phyloP scores from a whole-genome alignment of 768 basidiomycete genomes.

The Podaxis pistillaris region DNA sequence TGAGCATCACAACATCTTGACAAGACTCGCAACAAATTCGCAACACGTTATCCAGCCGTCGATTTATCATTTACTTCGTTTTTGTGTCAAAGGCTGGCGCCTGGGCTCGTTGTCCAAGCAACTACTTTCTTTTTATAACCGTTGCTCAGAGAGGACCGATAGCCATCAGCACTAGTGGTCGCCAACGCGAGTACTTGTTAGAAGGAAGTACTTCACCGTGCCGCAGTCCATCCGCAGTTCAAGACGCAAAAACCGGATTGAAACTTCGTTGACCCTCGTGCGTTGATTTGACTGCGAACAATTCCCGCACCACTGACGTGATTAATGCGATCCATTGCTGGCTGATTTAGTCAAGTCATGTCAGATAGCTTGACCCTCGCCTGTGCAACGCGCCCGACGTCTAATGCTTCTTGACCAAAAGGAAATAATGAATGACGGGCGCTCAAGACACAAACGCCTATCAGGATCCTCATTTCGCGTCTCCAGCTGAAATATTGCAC shows the following conservation, averaged over 20 bases:
- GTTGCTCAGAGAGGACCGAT: no score
- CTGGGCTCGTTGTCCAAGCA: no score
- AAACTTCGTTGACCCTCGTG: not conserved
- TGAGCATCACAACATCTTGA: not conserved
- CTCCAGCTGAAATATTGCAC: not conserved
- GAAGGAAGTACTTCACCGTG: not conserved
- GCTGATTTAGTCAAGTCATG: not conserved
- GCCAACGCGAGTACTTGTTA: not conserved
- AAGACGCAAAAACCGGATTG: not conserved
- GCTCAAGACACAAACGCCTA: constrained; percentile 1
- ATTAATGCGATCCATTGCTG: not conserved
- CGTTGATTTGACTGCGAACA: not conserved
- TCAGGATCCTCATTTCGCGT: not conserved
- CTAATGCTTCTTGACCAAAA: not conserved
- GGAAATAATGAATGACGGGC: not conserved
- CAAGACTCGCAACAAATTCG: not conserved
- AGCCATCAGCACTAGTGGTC: no score
- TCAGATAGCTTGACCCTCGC: not conserved
- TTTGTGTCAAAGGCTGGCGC: not conserved
- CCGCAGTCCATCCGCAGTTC: not conserved
- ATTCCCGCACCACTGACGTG: not conserved
- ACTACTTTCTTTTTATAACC: no score
- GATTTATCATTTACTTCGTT: not conserved
- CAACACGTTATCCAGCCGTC: not conserved
- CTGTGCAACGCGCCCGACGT: not conserved